Base-by-base conservation (phyloP, 2,329 filamentous ascomycete genomes). In the Calonectria pteridis region DNA sequence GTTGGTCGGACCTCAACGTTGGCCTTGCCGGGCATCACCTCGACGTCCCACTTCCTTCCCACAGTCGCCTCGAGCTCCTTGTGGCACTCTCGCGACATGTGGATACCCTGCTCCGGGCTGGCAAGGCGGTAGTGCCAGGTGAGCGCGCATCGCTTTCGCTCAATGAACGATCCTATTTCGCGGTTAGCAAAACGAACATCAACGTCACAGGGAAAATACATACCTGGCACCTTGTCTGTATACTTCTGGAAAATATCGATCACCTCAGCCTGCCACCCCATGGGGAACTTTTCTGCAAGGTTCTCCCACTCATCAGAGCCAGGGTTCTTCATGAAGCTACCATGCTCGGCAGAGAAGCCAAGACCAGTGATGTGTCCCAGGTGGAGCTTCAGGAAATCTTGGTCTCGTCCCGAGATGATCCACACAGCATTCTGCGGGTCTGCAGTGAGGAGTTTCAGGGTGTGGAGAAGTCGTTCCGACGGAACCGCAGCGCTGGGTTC, bases 121-220 rank as follows among this genome's bases (percentile, higher is more conserved):
- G 95, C 95, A 33, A 95, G 92, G 50, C 97, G 94, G 85, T 98
- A 99, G 83, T 99, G 97, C 97, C 97, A 98, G 4, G 97, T 98
- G 63, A 98, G 87, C 6, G 97, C 96, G 76, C 97, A 97, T 76
- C 95, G 94, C 86, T 99, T 99, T 73, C 94, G 92, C 85, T 99
- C 97, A 74, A 98, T 95, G 82, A 97, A 98, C 0, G 95, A 96
- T 9, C 95, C 94, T 94, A 58, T 16, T 23, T n/a, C 29, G 23
- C 18, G 16, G 67, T 80, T 59, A 80, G 69, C 43, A 31, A 26
- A 16, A 10, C 16, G 29, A 1, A 16, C n/a, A 28, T n/a, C 14
- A 5, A 31, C 2, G 14, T 20, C 5, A 23, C 7, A 13, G 28
- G 9, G 11, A 31, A 29, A 29, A 51, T 9, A 84, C 90, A 80